These are phyloP conservation scores for Omphalotus guepiniiformis DNA, from an alignment of 768 basidiomycete species.

Conservation along the genomic window DNA sequence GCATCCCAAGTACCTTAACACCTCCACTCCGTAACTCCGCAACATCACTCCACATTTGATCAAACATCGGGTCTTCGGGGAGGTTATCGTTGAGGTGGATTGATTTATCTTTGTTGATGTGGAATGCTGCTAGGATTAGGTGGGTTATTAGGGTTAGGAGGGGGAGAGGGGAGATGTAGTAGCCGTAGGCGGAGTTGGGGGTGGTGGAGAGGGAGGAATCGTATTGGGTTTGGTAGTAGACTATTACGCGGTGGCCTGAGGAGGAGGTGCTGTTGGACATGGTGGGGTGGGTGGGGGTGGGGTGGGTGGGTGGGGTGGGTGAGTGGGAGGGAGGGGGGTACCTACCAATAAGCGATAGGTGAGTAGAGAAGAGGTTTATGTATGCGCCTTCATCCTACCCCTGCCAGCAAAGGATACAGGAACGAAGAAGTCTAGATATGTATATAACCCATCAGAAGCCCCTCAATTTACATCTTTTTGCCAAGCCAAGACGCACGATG, in stretches of 20 bases:
- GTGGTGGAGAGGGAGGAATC: constrained; percentile 17
- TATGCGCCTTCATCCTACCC: no score
- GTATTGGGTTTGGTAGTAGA: constrained; percentile 25
- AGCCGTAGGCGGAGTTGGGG: constrained; percentile 18
- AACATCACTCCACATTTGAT: constrained; percentile 21
- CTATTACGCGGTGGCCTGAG: constrained; percentile 16
- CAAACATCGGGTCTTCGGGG: constrained; percentile 16
- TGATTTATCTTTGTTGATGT: constrained; percentile 17
- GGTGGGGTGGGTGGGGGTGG: no score
- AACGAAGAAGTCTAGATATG: no score
- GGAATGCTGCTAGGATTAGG: constrained; percentile 23
- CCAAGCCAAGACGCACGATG: no score
- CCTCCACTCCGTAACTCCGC: constrained; percentile 18
- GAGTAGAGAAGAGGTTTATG: no score
- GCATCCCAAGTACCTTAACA: constrained; percentile 23
- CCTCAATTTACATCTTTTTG: no score
- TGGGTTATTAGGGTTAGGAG: constrained; percentile 19
- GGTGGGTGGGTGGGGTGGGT: no score
- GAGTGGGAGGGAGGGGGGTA: no score
- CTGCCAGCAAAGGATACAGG: no score
- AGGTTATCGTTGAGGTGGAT: constrained; percentile 20
- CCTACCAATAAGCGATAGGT: no score
- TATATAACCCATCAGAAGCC: no score
- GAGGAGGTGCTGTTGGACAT: no score
- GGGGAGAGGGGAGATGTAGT: constrained; percentile 20